Conservation (phyloP, 495 filamentous ascomycete genomes). For the Chaetomidium leptoderma region DNA sequence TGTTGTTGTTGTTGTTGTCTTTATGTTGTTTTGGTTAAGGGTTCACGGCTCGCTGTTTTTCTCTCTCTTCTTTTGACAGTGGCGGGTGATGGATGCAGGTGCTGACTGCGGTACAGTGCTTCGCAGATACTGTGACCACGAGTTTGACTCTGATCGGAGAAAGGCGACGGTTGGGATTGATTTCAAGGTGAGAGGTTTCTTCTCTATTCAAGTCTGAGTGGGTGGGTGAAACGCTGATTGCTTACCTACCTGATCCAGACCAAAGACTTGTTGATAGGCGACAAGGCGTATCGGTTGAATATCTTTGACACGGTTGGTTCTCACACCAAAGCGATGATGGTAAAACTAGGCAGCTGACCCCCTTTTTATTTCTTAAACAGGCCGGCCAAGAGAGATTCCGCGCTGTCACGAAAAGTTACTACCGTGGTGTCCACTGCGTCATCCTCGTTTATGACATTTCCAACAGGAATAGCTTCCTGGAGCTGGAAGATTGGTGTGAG, state of each 20-base stretch:
- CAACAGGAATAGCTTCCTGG: conserved; percentile 49
- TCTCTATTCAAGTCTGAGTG: neutral
- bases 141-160: conserved; percentile 55
- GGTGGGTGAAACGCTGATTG: neutral
- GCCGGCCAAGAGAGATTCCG: conserved; percentile 57
- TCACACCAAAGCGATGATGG: neutral
- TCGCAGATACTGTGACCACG: conserved; percentile 51
- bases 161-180: conserved; percentile 60
- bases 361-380: conserved; percentile 20
- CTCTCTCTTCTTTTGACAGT: too few species aligned
- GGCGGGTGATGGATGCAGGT: neutral
- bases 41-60: too few species aligned
- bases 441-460: conserved; percentile 59
- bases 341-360: neutral
- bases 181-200: conserved; percentile 45
- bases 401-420: conserved; percentile 57
- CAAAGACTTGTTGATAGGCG: conserved; percentile 47
- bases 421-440: conserved; percentile 57
- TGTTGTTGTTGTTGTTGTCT: neutral
- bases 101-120: conserved; percentile 20
- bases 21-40: too few species aligned
- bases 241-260: conserved; percentile 23
- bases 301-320: conserved; percentile 55
- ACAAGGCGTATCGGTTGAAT: conserved; percentile 52
- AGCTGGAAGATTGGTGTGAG: conserved; percentile 58